Conservation (phyloP, 257 asterid genomes). For the Nicotiana obtusifolia region DNA sequence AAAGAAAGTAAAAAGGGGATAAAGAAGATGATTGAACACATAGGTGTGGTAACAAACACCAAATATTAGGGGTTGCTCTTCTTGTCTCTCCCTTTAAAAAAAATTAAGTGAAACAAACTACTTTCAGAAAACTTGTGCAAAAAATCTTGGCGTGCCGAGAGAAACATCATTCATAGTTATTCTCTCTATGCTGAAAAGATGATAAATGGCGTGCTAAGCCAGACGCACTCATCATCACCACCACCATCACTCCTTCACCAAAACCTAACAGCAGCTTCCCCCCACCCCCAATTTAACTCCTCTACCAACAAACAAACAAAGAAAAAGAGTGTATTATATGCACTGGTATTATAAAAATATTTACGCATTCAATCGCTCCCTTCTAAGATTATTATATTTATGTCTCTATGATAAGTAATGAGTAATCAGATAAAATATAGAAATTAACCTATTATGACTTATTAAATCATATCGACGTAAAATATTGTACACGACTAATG, state of each 20-base stretch:
- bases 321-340: not conserved
- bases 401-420: no score
- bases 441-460: no score
- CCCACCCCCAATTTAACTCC: not conserved
- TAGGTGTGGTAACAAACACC: conserved; percentile 15
- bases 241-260: conserved; percentile 14
- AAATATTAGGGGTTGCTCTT: conserved; percentile 16
- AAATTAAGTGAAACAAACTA: not conserved
- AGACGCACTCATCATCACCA: conserved; percentile 20
- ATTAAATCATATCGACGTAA: no score
- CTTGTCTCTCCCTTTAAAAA: not conserved
- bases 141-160: conserved; percentile 28
- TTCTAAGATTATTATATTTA: no score
- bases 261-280: not conserved
- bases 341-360: no score
- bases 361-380: no score
- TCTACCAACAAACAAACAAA: not conserved
- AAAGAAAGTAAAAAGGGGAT: not conserved
- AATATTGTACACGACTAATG: not conserved
- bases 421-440: no score
- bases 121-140: conserved; percentile 26
- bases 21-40: conserved; percentile 21
- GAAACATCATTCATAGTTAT: conserved; percentile 30
- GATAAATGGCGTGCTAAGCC: conserved; percentile 29
- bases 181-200: conserved; percentile 16